These are phyloP conservation scores for Metschnikowia proteae DNA, from an alignment of 805 yeast genomes.

Conservation along the genomic window DNA sequence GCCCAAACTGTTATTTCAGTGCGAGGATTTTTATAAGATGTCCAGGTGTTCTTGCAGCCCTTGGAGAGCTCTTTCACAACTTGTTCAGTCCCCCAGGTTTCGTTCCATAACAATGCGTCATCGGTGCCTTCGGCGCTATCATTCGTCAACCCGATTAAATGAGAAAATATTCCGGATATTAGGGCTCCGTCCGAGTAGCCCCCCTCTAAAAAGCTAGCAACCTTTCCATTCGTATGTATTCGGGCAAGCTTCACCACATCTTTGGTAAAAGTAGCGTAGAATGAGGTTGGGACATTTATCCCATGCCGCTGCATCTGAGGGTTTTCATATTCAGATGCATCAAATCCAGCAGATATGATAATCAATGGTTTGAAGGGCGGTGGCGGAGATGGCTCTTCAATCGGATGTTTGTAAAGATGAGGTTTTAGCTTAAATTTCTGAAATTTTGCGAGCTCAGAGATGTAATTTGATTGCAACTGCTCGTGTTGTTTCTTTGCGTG, in stretches of 20 bases:
- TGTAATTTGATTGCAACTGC: slow-evolving; percentile 27
- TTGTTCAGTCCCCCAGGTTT: slow-evolving; percentile 59
- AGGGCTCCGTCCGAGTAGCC: slow-evolving; percentile 84
- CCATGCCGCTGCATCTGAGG: slow-evolving; percentile 84
- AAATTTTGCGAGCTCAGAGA: slow-evolving; percentile 24
- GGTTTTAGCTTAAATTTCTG: slow-evolving; percentile 33
- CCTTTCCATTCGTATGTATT: slow-evolving; percentile 54
- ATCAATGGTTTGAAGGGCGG: slow-evolving; percentile 47
- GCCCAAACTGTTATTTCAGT: slow-evolving; percentile 57
- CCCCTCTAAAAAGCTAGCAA: slow-evolving; percentile 74
- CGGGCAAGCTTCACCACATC: slow-evolving; percentile 71
- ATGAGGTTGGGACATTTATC: slow-evolving; percentile 76
- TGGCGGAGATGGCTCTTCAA: slow-evolving; percentile 33
- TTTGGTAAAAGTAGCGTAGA: slow-evolving; percentile 65
- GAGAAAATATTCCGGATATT: slow-evolving; percentile 74
- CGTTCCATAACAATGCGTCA: slow-evolving; percentile 47
- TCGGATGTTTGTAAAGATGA: slow-evolving; percentile 25
- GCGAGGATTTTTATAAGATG: slow-evolving; percentile 51
- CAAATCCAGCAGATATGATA: slow-evolving; percentile 83
- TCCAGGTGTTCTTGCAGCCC: slow-evolving; percentile 69
- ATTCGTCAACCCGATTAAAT: slow-evolving; percentile 64
- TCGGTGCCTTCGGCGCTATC: slow-evolving; percentile 25
- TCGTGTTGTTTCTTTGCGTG: slow-evolving; percentile 45
- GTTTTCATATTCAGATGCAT: slow-evolving; percentile 79
- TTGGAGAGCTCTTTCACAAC: slow-evolving; percentile 62